Evolutionary conservation across 2,329 filamentous ascomycete species (phyloP), one percentile per base, ranked within the genome.

Genomic region (Aureobasidium namibiae): DNA sequence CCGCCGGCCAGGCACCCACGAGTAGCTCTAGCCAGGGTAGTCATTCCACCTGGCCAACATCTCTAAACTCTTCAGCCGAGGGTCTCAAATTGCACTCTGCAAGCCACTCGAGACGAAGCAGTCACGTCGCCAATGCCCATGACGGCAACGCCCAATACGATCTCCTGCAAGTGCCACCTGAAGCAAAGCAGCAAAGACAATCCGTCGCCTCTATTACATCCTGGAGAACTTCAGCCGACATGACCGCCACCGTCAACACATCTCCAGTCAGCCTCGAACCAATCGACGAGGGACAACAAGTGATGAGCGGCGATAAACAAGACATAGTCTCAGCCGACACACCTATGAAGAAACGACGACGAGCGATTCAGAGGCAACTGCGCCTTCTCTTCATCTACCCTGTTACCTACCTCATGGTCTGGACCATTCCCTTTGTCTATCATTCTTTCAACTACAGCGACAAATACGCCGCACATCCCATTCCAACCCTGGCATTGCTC

Each of bases 301-400:
- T 21, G 4, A 41, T 13, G n/a, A 33, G n/a, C 41, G 38, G 29
- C 21, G 46, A 59, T 29, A 33, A 49, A 16, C 11, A n/a, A 1
- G 33, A 54, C 18, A n/a, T 56, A 2, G 24, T 21, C 1, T 61
- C 59, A 29, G 36, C 56, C 52, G 58, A 63, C 44, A 63, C 49
- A 16, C 62, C 65, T 6, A 23, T 64, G 4, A 58, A 61, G 9
- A 58, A 62, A 34, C 64, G 68, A 21, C 66, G 67, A 29, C 61
- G 61, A 16, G 81, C 80, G 60, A 85, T 89, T 61, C 80, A 82
- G 45, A 81, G 85, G 10, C 87, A 91, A 66, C 78, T 91, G 2
- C 82, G 86, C 33, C 80, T 87, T 31, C 77, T 91, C 18, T 90
- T 92, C 72, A 83, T 90, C 49, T 92, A 92, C 69, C 89, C 89